Conservation (phyloP, 345 rosid species). For the Capsella bursapastoris region DNA sequence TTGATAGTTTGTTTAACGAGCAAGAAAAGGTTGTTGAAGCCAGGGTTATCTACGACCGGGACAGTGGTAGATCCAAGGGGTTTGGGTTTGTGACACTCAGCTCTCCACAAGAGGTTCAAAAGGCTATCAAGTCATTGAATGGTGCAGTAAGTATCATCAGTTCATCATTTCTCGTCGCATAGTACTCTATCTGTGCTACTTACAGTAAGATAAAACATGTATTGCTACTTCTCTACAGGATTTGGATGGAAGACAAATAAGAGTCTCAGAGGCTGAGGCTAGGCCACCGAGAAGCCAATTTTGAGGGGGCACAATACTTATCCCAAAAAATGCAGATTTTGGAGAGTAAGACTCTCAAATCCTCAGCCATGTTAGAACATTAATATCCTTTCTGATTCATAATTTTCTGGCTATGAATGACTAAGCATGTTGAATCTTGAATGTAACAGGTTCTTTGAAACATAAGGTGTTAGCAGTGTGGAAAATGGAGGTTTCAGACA, state of each 20-base stretch:
- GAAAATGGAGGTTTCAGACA: slow-evolving; percentile 26
- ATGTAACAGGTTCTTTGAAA: slow-evolving; percentile 30
- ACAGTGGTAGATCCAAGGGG: slow-evolving; percentile 95
- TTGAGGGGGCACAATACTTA: slow-evolving; percentile 46
- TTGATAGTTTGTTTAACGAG: slow-evolving; percentile 77
- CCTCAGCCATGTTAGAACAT: neutral
- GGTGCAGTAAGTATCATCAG: slow-evolving; percentile 69
- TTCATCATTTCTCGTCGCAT: slow-evolving; percentile 15
- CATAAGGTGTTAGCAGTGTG: slow-evolving; percentile 24
- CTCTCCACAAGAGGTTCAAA: slow-evolving; percentile 77
- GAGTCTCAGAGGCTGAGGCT: slow-evolving; percentile 87
- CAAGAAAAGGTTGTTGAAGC: slow-evolving; percentile 88
- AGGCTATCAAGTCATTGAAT: slow-evolving; percentile 72
- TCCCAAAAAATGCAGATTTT: slow-evolving; percentile 26
- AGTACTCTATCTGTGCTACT: neutral
- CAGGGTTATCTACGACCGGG: slow-evolving; percentile 92
- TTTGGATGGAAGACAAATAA: slow-evolving; percentile 85
- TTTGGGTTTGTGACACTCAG: slow-evolving; percentile 92
- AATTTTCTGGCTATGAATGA: neutral
- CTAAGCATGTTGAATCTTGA: neutral
- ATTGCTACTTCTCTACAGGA: slow-evolving; percentile 56
- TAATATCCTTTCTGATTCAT: neutral
- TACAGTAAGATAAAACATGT: neutral
- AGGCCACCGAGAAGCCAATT: slow-evolving; percentile 82
- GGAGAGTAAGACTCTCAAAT: slow-evolving; percentile 33